These are phyloP conservation scores for Hericium coralloides DNA, from an alignment of 768 basidiomycete genomes.

Conservation along the genomic window DNA sequence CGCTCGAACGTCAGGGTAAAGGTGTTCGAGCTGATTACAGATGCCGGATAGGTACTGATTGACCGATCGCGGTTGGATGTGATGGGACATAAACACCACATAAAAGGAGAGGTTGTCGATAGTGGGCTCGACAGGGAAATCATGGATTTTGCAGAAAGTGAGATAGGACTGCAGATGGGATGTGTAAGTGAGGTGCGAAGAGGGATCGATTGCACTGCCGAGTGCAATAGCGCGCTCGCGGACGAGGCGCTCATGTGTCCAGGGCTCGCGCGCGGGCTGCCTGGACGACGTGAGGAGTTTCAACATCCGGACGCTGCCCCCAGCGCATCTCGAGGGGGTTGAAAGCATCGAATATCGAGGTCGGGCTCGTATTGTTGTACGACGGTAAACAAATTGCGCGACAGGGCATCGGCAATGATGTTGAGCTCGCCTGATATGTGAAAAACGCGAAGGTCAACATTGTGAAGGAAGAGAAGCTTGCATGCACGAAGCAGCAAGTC, in stretches of 20 bases:
- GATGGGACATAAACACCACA: conserved; percentile 25
- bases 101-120: conserved; percentile 28
- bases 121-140: conserved; percentile 29
- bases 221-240: too few relatives aligned
- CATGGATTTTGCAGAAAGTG: too few relatives aligned
- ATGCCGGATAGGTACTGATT: conserved; percentile 30
- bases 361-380: background rate
- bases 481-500: conserved; percentile 8
- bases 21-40: conserved; percentile 22
- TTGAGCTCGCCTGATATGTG: conserved; percentile 19
- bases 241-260: conserved; percentile 26
- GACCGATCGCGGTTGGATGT: conserved; percentile 29
- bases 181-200: too few relatives aligned
- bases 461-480: conserved; percentile 3
- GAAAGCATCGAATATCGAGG: background rate
- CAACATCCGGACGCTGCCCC: conserved; percentile 19
- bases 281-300: conserved; percentile 11
- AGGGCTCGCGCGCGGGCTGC: conserved; percentile 26
- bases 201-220: too few relatives aligned
- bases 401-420: conserved; percentile 17
- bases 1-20: conserved; percentile 22
- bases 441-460: conserved; percentile 14
- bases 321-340: conserved; percentile 17
- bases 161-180: too few relatives aligned
- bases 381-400: background rate